A percentile compares a stretch with the other conserved stretches of the same genome.
phyloP scores from a whole-genome alignment of 163 green algal genomes.

The Prototheca wickerhamii region DNA sequence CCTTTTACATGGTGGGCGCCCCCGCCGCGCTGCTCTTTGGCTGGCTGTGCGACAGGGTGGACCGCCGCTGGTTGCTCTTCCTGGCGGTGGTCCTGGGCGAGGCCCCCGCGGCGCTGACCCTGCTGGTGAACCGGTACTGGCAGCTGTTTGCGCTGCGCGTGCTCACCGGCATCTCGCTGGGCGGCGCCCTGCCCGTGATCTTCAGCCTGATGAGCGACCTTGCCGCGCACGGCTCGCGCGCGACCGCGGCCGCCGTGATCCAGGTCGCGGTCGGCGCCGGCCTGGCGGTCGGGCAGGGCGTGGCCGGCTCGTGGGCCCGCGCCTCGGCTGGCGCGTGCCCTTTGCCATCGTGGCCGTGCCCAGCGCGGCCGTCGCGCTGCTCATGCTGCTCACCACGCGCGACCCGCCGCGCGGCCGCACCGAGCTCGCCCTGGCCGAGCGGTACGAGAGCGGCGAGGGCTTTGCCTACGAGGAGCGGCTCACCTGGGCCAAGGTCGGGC shows the following conservation, averaged over 20 bases:
- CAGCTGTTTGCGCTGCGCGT: constrained; percentile 73
- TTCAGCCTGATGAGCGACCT: constrained; percentile 66
- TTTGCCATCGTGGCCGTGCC: constrained; percentile 72
- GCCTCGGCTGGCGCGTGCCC: constrained; percentile 66
- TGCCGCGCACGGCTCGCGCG: constrained; percentile 40
- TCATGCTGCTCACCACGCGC: constrained; percentile 49
- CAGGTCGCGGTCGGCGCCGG: constrained; percentile 50
- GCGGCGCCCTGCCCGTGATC: constrained; percentile 58
- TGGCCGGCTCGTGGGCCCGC: constrained; percentile 45
- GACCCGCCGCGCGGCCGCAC: constrained; percentile 61
- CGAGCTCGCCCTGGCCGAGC: constrained; percentile 51
- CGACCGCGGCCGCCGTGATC: constrained; percentile 39
- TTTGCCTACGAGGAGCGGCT: constrained; percentile 63
- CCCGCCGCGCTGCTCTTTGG: constrained; percentile 69
- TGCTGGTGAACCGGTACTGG: constrained; percentile 64
- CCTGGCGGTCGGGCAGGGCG: constrained; percentile 50
- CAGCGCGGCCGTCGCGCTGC: constrained; percentile 33
- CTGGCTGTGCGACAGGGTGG: constrained; percentile 59
- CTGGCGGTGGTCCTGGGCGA: constrained; percentile 69
- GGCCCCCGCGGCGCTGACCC: constrained; percentile 61
- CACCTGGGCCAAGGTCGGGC: constrained; percentile 45
- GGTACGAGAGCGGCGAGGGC: constrained; percentile 23
- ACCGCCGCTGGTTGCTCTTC: constrained; percentile 65
- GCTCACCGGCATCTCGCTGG: constrained; percentile 73
- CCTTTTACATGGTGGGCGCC: constrained; percentile 73